Percentiles rank a stretch among this genome's conserved stretches.
Conservation (phyloP, 1,284 basidiomycete genomes). For the Puccinia triticina region DNA sequence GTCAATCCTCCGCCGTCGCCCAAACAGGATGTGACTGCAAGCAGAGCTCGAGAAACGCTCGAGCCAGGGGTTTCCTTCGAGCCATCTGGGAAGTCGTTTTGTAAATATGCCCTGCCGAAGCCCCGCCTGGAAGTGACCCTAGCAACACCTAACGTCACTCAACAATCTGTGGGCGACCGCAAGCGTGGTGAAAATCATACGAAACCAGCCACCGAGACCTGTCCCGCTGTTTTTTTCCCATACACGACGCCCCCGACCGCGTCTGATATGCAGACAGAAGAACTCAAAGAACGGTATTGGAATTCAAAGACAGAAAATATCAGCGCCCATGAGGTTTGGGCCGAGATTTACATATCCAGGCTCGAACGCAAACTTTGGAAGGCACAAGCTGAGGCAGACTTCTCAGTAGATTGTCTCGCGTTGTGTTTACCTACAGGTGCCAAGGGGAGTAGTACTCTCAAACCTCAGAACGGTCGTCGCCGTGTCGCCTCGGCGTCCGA, state of each 20-base stretch:
- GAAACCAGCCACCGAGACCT: background rate
- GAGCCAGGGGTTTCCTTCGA: background rate
- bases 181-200: background rate
- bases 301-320: background rate
- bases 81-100: background rate
- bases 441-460: background rate
- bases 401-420: background rate
- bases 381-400: conserved; percentile 16
- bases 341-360: conserved; percentile 19
- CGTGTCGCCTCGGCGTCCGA: background rate
- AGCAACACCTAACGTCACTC: background rate
- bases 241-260: background rate
- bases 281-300: conserved; percentile 17
- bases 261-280: background rate
- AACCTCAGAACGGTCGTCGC: background rate
- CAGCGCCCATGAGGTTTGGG: conserved; percentile 6
- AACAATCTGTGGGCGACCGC: background rate
- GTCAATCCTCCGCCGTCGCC: background rate
- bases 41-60: background rate
- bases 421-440: background rate
- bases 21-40: background rate
- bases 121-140: background rate
- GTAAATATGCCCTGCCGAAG: conserved; percentile 4
- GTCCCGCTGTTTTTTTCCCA: background rate
- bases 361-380: conserved; percentile 25